A percentile compares a stretch with the other conserved stretches of the same genome.
These are phyloP conservation scores for Chromera velia DNA, from an alignment of 73 alveolate species.

Conservation along the genomic window DNA sequence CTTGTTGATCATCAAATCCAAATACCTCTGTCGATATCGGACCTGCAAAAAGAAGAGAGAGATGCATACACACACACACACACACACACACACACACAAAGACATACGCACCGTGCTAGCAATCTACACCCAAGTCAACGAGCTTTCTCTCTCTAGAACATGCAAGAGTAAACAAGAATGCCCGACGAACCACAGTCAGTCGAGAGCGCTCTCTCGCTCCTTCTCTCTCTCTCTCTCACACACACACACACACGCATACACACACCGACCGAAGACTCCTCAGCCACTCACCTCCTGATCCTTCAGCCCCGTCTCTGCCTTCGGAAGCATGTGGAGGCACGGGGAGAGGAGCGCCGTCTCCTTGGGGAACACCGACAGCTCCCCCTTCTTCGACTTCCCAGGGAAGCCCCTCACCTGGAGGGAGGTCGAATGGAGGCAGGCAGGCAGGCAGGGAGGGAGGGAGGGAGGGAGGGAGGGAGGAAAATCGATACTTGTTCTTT, in stretches of 20 bases:
- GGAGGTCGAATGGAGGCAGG: conserved; percentile 83
- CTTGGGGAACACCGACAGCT: conserved; percentile 76
- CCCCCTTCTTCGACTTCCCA: conserved; percentile 80
- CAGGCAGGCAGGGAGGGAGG: neutral
- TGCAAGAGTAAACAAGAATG: too few relatives aligned
- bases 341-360: conserved; percentile 66
- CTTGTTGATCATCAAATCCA: conserved; percentile 84
- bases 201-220: too few relatives aligned
- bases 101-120: neutral
- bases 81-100: neutral
- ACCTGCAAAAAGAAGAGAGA: neutral
- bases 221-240: too few relatives aligned
- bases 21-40: conserved; percentile 85
- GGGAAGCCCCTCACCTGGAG: conserved; percentile 89
- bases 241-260: neutral
- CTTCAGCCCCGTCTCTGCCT: conserved; percentile 79
- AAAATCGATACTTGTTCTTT: too few relatives aligned
- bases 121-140: too few relatives aligned
- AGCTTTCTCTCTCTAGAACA: too few relatives aligned
- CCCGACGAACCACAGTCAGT: too few relatives aligned
- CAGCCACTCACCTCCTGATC: conserved; percentile 79
- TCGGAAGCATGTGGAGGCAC: conserved; percentile 68
- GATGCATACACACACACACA: neutral
- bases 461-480: too few relatives aligned
- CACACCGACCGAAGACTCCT: neutral